A percentile compares a stretch with the other conserved stretches of the same genome.
phyloP scores from a whole-genome alignment of 2,329 filamentous ascomycete genomes.

The Arachnomyces sp. region DNA sequence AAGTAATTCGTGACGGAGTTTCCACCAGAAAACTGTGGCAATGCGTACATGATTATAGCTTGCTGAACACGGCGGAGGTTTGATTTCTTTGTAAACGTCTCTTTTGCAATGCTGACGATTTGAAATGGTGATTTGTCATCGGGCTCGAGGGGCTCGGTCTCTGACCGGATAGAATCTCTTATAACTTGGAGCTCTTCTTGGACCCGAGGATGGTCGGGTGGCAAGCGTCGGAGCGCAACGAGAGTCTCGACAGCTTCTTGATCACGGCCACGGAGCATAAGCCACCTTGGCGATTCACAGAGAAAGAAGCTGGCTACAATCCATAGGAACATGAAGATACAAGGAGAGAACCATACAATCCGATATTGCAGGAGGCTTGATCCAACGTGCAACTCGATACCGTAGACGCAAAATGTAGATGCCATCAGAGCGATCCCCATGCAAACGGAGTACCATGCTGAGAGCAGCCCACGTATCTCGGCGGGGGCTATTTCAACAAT shows the following conservation, averaged over 20 bases:
- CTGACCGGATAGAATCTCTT: conserved; percentile 19
- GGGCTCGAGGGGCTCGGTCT: conserved; percentile 8
- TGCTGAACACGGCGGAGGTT: conserved; percentile 38
- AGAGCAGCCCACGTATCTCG: conserved; percentile 33
- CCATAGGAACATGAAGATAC: conserved; percentile 22
- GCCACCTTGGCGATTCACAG: conserved; percentile 30
- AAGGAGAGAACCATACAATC: conserved; percentile 24
- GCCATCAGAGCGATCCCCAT: conserved; percentile 29
- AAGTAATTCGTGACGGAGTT: conserved; percentile 40
- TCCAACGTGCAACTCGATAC: conserved; percentile 24
- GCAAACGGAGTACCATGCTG: conserved; percentile 31
- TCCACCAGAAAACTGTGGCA: conserved; percentile 40
- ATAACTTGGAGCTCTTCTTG: conserved; percentile 23
- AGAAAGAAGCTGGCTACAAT: conserved; percentile 24
- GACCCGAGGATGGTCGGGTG: conserved; percentile 21
- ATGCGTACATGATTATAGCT: conserved; percentile 28
- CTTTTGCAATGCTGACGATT: conserved; percentile 22
- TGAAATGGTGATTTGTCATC: conserved; percentile 9
- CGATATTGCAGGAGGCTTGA: conserved; percentile 26
- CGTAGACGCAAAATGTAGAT: conserved; percentile 30
- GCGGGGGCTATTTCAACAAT: conserved; percentile 36
- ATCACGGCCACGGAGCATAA: conserved; percentile 20
- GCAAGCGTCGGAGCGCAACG: conserved; percentile 23
- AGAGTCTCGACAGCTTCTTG: conserved; percentile 24
- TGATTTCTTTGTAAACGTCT: conserved; percentile 29